Base-by-base conservation (phyloP, 2,329 filamentous ascomycete genomes). In the Paecilomyces formosus region DNA sequence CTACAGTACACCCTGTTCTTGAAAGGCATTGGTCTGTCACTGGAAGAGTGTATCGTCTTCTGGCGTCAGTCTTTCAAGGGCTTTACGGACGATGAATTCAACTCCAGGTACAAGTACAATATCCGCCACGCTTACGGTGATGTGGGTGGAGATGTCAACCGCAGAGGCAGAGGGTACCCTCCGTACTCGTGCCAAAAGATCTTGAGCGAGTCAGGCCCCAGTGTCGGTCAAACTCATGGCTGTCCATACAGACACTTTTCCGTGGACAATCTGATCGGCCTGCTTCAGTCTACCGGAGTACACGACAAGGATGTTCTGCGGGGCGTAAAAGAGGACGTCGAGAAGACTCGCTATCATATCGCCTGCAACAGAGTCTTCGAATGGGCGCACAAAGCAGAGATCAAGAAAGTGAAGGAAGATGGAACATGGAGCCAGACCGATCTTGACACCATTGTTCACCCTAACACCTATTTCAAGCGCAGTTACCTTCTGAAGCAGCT, bases 301-400 rank as follows among this genome's bases (percentile, higher is more conserved):
- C 84, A 80, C 31, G 93, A 97, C 70, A 81, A 86, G 51, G 84
- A 88, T 0, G 84, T 96, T 21, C 72, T 97, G 51, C 87, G 88
- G 62, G 89, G 87, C 0, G 89, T 99, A 8, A 87, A 87, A 68
- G 90, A 96, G 70, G 93, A 97, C 73, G 92, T 96, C 66, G 88
- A 89, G 54, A 91, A 88, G 71, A 88, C 89, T 71, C 87, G 93
- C 68, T 97, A 87, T 65, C 94, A 99, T 72, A 90, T 99, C 76
- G 94, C 93, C 21, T 99, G 94, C 74, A 99, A 97, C 71, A 82
- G 93, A 2, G 93, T 99, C 0, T 99, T 97, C 72, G 94, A 99
- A 68, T 84, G 88, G 70, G 77, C 88, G 18, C 92, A 99, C 74
- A 92, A 89, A 70, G 79, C 80, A 18, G 88, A 93, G 71, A 85